Evolutionary conservation across 441 rosid genomes (phyloP).

Genomic region (Populus hybrid): DNA sequence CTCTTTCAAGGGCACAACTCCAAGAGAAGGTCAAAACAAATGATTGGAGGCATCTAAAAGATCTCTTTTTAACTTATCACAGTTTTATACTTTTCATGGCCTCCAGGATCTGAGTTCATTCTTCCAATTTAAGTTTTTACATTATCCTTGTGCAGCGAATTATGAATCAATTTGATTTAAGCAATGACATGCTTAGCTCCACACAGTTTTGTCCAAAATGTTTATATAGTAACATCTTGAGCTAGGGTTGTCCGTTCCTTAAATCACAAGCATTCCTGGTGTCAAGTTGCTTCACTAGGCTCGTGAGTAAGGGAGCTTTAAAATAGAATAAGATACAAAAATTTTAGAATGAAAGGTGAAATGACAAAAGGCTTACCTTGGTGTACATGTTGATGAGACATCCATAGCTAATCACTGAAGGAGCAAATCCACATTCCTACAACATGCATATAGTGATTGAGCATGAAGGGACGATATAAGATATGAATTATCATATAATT

Average conservation of each 20-base stretch:
- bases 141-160: background rate
- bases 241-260: background rate
- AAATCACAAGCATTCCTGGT: background rate
- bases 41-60: background rate
- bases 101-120: background rate
- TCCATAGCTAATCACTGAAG: constrained; percentile 84
- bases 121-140: background rate
- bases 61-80: background rate
- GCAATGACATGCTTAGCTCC: background rate
- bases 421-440: constrained; percentile 90
- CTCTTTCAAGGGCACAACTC: background rate
- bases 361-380: constrained; percentile 45
- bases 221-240: background rate
- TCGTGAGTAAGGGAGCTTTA: background rate
- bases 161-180: background rate
- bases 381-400: constrained; percentile 79
- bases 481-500: background rate
- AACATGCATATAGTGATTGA: constrained; percentile 17
- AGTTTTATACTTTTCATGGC: background rate
- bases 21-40: background rate
- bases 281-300: background rate
- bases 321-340: background rate
- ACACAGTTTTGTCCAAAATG: background rate
- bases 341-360: background rate
- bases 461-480: background rate